Evolutionary conservation across 805 yeast species (phyloP).

Genomic region (Ogataea parapolymorpha): DNA sequence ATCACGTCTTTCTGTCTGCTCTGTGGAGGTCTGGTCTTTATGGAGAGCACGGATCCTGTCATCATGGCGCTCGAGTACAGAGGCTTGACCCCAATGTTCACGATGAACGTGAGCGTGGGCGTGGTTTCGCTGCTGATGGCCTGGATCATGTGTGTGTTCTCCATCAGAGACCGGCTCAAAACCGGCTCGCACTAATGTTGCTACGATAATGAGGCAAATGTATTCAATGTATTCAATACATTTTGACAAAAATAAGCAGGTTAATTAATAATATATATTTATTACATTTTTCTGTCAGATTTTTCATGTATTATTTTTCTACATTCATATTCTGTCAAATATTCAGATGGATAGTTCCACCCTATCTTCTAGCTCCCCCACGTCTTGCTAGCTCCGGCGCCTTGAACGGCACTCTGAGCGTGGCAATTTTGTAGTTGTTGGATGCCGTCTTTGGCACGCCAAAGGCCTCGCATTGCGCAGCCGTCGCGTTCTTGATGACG

Average conservation of each 20-base stretch:
- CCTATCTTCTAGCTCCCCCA: conserved; percentile 12
- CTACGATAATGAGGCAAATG: conserved; percentile 5
- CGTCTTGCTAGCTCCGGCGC: conserved; percentile 78
- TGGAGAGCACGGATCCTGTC: conserved; percentile 87
- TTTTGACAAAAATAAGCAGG: too few species aligned
- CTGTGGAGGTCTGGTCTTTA: conserved; percentile 87
- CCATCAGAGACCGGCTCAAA: conserved; percentile 53
- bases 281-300: too few species aligned
- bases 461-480: conserved; percentile 70
- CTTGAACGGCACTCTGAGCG: conserved; percentile 82
- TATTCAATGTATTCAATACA: neutral
- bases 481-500: conserved; percentile 63
- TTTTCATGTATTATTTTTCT: too few species aligned
- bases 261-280: too few species aligned
- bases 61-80: conserved; percentile 77
- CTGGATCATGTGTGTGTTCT: conserved; percentile 74
- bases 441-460: conserved; percentile 55
- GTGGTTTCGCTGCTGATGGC: conserved; percentile 75
- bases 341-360: too few species aligned
- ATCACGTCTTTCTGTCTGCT: conserved; percentile 74
- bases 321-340: too few species aligned
- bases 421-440: conserved; percentile 71
- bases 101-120: conserved; percentile 84
- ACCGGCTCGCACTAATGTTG: conserved; percentile 7
- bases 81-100: conserved; percentile 86